phyloP scores from a whole-genome alignment of 306 rosid species.

The Lagenaria siceraria region DNA sequence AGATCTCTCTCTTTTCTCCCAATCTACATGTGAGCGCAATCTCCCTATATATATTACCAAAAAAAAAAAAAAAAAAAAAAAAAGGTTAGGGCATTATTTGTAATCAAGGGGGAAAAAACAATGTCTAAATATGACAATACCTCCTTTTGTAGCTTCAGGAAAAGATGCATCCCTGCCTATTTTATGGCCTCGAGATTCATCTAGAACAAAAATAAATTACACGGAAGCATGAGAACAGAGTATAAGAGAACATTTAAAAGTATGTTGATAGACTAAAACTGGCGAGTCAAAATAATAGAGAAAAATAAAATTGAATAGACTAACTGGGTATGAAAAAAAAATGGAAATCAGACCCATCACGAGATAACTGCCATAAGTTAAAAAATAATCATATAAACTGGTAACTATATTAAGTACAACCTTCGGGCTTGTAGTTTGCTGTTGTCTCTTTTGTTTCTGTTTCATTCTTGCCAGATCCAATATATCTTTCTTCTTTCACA shows the following conservation, averaged over 20 bases:
- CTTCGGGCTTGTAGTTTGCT: slow-evolving; percentile 24
- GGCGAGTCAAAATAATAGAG: neutral
- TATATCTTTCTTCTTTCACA: slow-evolving; percentile 24
- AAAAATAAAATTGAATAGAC: too few relatives aligned
- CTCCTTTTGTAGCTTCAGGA: slow-evolving; percentile 62
- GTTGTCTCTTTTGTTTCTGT: slow-evolving; percentile 23
- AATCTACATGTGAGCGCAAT: slow-evolving; percentile 53
- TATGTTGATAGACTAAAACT: neutral
- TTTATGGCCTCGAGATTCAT: slow-evolving; percentile 55
- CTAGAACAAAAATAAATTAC: slow-evolving; percentile 20
- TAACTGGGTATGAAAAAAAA: neutral
- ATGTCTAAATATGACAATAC: slow-evolving; percentile 24
- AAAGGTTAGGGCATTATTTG: neutral
- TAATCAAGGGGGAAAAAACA: slow-evolving; percentile 9
- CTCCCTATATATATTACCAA: slow-evolving; percentile 43
- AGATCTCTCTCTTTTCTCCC: slow-evolving; percentile 75
- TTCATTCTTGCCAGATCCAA: slow-evolving; percentile 33
- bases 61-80: neutral
- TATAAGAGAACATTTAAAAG: neutral
- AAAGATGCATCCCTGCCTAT: slow-evolving; percentile 43
- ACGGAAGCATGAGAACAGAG: neutral
- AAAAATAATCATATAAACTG: neutral
- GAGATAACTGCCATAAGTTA: neutral
- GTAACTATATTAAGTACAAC: slow-evolving; percentile 18
- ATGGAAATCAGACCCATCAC: neutral